These are phyloP conservation scores for Phanerochaete carnosa DNA, from an alignment of 768 basidiomycete genomes.

Conservation along the genomic window DNA sequence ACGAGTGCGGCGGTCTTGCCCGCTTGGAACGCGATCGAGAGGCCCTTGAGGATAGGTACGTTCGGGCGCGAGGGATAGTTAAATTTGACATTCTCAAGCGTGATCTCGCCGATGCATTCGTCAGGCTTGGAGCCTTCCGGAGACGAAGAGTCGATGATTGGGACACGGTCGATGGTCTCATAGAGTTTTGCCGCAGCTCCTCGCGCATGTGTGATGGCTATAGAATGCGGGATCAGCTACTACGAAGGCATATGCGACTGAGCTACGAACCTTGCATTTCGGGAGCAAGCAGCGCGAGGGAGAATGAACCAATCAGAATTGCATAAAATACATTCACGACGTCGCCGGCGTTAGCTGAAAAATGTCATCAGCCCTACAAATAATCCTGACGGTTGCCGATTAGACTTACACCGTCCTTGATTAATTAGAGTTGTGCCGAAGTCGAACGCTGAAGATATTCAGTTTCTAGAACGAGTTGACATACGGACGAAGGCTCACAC, in stretches of 20 bases:
- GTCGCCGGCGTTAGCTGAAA: conserved; percentile 52
- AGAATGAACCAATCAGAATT: conserved; percentile 89
- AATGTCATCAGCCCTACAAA: background rate
- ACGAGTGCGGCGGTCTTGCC: conserved; percentile 43
- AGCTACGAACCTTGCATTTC: conserved; percentile 56
- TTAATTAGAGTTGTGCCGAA: conserved; percentile 88
- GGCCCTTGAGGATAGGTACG: conserved; percentile 73
- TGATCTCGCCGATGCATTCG: conserved; percentile 65
- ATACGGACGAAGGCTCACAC: background rate
- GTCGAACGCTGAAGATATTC: conserved; percentile 53
- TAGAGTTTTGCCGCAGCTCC: conserved; percentile 91
- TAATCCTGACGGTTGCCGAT: background rate
- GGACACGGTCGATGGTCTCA: conserved; percentile 84
- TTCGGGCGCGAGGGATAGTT: conserved; percentile 83
- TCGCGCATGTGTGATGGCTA: conserved; percentile 69
- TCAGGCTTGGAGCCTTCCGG: conserved; percentile 65
- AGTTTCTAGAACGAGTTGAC: background rate
- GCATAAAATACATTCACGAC: conserved; percentile 85
- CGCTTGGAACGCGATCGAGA: conserved; percentile 60
- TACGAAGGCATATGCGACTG: too few species aligned
- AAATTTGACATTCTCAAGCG: conserved; percentile 71
- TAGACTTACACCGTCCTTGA: conserved; percentile 30
- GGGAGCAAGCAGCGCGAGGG: conserved; percentile 78
- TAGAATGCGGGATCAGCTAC: background rate
- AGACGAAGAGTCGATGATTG: conserved; percentile 79